These are phyloP conservation scores for Aplosporella prunicola DNA, from an alignment of 2,329 filamentous ascomycete species.

Conservation along the genomic window DNA sequence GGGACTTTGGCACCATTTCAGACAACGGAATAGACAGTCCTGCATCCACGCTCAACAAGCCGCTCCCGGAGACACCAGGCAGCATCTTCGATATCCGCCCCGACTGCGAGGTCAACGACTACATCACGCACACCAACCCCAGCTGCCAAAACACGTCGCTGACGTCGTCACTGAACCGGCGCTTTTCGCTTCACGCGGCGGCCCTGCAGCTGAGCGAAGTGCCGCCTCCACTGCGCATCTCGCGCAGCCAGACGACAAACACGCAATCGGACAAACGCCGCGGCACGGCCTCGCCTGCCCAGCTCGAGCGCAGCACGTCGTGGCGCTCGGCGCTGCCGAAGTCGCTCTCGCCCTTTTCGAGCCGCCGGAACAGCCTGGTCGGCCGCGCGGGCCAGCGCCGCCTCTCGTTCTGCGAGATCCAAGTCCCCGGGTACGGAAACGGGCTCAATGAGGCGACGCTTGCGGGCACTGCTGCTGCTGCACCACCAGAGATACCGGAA, in stretches of 20 bases:
- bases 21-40: no score
- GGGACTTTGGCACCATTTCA: no score
- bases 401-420: slow-evolving; percentile 27
- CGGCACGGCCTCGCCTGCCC: slow-evolving; percentile 14
- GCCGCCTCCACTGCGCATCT: slow-evolving; percentile 20
- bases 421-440: slow-evolving; percentile 31
- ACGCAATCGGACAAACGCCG: slow-evolving; percentile 19
- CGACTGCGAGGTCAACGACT: slow-evolving; percentile 37
- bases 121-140: slow-evolving; percentile 21
- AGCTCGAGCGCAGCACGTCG: slow-evolving; percentile 15
- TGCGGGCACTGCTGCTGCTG: no score
- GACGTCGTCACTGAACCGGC: slow-evolving; percentile 16
- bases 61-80: background rate
- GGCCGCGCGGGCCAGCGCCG: no score
- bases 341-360: slow-evolving; percentile 21
- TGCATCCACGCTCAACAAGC: background rate
- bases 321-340: slow-evolving; percentile 24
- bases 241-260: background rate
- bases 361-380: slow-evolving; percentile 22
- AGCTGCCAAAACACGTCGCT: slow-evolving; percentile 8
- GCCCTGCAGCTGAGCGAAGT: no score
- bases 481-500: no score
- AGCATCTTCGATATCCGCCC: slow-evolving; percentile 14
- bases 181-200: slow-evolving; percentile 15
- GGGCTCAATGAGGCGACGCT: slow-evolving; percentile 21